A percentile compares a stretch with the other conserved stretches of the same genome.
These are phyloP conservation scores for Rhododendron henanense DNA, from an alignment of 148 eudicot genomes.

Conservation along the genomic window DNA sequence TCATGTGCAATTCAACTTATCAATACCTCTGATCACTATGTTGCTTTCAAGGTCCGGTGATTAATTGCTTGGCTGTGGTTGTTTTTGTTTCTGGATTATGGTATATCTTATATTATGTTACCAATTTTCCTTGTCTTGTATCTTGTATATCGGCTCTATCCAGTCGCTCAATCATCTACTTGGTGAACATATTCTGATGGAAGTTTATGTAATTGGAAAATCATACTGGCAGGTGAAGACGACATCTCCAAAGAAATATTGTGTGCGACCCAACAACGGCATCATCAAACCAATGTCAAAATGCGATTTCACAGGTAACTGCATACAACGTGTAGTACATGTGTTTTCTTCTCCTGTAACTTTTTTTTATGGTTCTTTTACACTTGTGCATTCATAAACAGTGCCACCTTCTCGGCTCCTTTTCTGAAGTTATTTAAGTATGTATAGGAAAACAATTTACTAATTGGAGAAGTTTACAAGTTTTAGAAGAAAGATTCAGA, in stretches of 20 bases:
- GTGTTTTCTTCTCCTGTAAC: background rate
- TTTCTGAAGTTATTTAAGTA: background rate
- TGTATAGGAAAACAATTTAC: background rate
- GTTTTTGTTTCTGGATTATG: background rate
- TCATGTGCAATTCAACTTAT: slow-evolving; percentile 57
- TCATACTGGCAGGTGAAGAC: slow-evolving; percentile 58
- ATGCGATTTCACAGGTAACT: slow-evolving; percentile 49
- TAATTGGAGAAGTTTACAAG: background rate
- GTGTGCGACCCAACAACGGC: slow-evolving; percentile 59
- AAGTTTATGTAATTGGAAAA: slow-evolving; percentile 9
- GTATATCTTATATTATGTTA: background rate
- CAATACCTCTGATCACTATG: slow-evolving; percentile 49
- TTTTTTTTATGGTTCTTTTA: background rate
- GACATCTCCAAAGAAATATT: slow-evolving; percentile 64
- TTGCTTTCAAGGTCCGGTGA: slow-evolving; percentile 63
- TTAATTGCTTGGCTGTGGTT: background rate
- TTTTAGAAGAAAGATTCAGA: too few relatives aligned
- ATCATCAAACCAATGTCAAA: slow-evolving; percentile 46
- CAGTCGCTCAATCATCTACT: background rate
- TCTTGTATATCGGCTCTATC: background rate
- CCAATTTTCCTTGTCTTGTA: too few relatives aligned
- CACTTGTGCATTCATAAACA: background rate
- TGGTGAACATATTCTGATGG: background rate
- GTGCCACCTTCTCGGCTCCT: background rate
- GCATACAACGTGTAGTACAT: background rate